These are phyloP conservation scores for Coemansia sp. DNA, from an alignment of 192 early-diverging fungal genomes.

Conservation along the genomic window DNA sequence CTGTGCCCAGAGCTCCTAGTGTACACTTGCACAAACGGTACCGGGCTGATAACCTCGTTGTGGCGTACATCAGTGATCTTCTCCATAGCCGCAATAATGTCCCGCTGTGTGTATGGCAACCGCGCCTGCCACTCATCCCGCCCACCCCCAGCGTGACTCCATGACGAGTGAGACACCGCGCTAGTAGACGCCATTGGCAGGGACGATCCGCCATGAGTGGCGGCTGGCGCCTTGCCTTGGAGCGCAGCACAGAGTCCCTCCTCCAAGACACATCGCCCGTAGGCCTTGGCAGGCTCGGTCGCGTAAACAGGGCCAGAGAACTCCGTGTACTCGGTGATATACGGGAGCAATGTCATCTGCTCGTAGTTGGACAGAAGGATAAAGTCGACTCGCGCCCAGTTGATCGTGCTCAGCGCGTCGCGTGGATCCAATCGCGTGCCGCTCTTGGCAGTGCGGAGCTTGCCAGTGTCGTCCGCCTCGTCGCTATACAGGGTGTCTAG, in stretches of 20 bases:
- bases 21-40: slow-evolving; percentile 54
- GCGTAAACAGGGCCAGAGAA: slow-evolving; percentile 76
- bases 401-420: slow-evolving; percentile 53
- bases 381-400: slow-evolving; percentile 69
- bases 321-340: slow-evolving; percentile 75
- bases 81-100: slow-evolving; percentile 48
- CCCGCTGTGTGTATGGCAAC: slow-evolving; percentile 41
- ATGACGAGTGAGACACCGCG: background rate
- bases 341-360: slow-evolving; percentile 76
- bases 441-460: slow-evolving; percentile 5
- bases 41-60: slow-evolving; percentile 49
- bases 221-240: background rate
- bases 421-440: slow-evolving; percentile 18
- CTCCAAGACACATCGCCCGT: slow-evolving; percentile 58
- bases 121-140: background rate
- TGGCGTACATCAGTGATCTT: slow-evolving; percentile 50
- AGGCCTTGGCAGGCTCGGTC: slow-evolving; percentile 77
- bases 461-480: slow-evolving; percentile 8
- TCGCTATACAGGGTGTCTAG: slow-evolving; percentile 10
- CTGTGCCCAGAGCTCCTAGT: slow-evolving; percentile 73
- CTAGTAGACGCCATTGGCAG: slow-evolving; percentile 4
- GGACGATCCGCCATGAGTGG: slow-evolving; percentile 2
- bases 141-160: background rate
- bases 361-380: slow-evolving; percentile 74
- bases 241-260: slow-evolving; percentile 12